phyloP scores from a whole-genome alignment of 2,329 filamentous ascomycete species.

The Beauveria sp. region DNA sequence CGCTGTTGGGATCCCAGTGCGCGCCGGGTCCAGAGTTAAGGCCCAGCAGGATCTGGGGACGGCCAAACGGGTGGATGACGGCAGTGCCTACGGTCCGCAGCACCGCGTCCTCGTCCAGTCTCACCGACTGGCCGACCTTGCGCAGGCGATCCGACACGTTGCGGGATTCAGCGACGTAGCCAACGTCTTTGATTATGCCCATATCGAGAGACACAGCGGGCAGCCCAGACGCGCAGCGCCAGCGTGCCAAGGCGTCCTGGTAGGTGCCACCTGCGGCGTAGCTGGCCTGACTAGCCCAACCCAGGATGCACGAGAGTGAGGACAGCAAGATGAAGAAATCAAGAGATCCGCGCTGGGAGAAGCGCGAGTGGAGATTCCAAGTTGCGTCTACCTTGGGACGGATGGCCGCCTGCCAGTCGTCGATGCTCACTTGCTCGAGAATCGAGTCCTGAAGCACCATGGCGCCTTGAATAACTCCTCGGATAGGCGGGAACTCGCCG shows the following conservation, averaged over 20 bases:
- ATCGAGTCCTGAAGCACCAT: too few species aligned
- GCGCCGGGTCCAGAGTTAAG: slow-evolving; percentile 10
- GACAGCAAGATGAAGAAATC: slow-evolving; percentile 13
- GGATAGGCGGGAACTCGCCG: too few species aligned
- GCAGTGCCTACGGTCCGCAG: not conserved
- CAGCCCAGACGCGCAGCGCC: not conserved
- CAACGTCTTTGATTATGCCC: slow-evolving; percentile 13
- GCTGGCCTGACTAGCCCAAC: slow-evolving; percentile 4
- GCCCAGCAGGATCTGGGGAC: not conserved
- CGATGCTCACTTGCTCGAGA: too few species aligned
- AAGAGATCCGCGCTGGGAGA: not conserved
- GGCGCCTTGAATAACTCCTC: too few species aligned
- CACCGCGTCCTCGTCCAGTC: not conserved
- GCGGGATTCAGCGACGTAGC: not conserved
- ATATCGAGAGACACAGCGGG: slow-evolving; percentile 12
- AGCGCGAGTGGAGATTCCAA: slow-evolving; percentile 2
- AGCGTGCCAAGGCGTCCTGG: slow-evolving; percentile 16
- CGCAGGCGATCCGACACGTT: slow-evolving; percentile 4
- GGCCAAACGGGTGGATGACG: not conserved
- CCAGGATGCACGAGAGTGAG: not conserved
- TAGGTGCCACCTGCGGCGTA: slow-evolving; percentile 19
- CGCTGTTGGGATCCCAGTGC: slow-evolving; percentile 6
- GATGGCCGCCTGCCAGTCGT: too few species aligned
- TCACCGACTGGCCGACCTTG: not conserved
- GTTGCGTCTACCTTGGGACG: slow-evolving; percentile 5